A percentile compares a stretch with the other conserved stretches of the same genome.
phyloP scores from a whole-genome alignment of 2,329 filamentous ascomycete genomes.

The Neofusicoccum umdonicola region DNA sequence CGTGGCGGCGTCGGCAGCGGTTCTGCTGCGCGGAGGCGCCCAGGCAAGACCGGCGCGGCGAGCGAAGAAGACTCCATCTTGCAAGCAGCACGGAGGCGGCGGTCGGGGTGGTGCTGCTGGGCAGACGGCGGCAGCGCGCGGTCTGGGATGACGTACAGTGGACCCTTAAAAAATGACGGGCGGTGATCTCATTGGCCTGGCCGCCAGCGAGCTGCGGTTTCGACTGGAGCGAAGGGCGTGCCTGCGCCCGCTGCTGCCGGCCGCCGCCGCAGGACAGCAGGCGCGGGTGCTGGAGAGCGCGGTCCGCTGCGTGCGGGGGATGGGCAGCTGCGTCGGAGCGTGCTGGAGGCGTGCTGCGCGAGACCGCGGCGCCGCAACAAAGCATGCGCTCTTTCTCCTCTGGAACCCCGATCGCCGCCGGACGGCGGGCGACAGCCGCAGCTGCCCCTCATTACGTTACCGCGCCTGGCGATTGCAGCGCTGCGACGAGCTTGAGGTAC shows the following conservation, averaged over 20 bases:
- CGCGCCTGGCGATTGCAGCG: neutral
- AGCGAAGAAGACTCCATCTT: neutral
- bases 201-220: neutral
- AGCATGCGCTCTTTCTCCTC: conserved; percentile 5
- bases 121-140: too few species aligned
- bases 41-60: neutral
- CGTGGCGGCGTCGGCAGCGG: neutral
- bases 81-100: neutral
- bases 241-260: neutral
- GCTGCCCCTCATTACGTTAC: conserved; percentile 17
- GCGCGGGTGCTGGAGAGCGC: neutral
- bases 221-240: conserved; percentile 9
- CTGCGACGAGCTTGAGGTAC: neutral
- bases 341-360: neutral
- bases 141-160: conserved; percentile 4
- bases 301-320: neutral
- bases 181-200: neutral
- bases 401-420: conserved; percentile 3
- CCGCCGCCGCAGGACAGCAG: neutral
- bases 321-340: neutral
- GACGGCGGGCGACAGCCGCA: neutral
- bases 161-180: conserved; percentile 11
- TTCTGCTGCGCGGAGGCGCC: neutral
- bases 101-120: too few species aligned
- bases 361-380: neutral